Evolutionary conservation across 2,329 filamentous ascomycete species (phyloP).

Genomic region (Fusarium praegraminearum): DNA sequence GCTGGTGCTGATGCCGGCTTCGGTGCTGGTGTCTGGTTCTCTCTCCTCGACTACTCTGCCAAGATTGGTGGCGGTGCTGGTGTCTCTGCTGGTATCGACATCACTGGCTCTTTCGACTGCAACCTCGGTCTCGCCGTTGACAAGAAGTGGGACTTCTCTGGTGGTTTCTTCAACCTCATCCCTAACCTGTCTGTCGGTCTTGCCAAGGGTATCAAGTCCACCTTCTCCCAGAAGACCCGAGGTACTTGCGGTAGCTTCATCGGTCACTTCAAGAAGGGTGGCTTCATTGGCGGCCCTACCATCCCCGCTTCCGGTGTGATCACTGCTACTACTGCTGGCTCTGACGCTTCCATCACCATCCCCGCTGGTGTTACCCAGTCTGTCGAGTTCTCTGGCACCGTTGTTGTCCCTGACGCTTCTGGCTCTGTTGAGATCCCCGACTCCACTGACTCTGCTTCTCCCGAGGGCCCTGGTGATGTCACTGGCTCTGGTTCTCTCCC

Average conservation of each 20-base stretch:
- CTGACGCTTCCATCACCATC: slow-evolving; percentile 8
- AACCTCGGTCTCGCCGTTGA: slow-evolving; percentile 41
- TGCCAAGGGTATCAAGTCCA: slow-evolving; percentile 29
- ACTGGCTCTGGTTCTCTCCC: slow-evolving; percentile 12
- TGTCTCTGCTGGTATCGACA: slow-evolving; percentile 52
- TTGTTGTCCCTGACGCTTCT: slow-evolving; percentile 1
- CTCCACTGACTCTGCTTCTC: background rate
- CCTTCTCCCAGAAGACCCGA: slow-evolving; percentile 35
- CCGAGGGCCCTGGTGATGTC: background rate
- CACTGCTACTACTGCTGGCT: slow-evolving; percentile 25
- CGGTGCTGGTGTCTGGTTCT: slow-evolving; percentile 61
- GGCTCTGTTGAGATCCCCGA: slow-evolving; percentile 8
- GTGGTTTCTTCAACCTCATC: slow-evolving; percentile 53
- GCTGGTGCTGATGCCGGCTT: slow-evolving; percentile 53
- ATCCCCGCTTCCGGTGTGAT: slow-evolving; percentile 28
- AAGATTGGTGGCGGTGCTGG: slow-evolving; percentile 53
- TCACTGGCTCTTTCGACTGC: slow-evolving; percentile 37
- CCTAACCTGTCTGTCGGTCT: slow-evolving; percentile 57
- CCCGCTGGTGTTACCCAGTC: slow-evolving; percentile 25
- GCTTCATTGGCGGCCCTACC: slow-evolving; percentile 20
- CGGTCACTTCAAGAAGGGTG: slow-evolving; percentile 27
- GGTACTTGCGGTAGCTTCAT: slow-evolving; percentile 37
- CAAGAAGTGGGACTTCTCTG: slow-evolving; percentile 38
- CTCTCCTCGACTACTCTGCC: slow-evolving; percentile 65
- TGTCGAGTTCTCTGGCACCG: slow-evolving; percentile 18